These are phyloP conservation scores for Straminergon stramineum DNA, from an alignment of 225 moss, liverwort and hornwort species.

Conservation along the genomic window DNA sequence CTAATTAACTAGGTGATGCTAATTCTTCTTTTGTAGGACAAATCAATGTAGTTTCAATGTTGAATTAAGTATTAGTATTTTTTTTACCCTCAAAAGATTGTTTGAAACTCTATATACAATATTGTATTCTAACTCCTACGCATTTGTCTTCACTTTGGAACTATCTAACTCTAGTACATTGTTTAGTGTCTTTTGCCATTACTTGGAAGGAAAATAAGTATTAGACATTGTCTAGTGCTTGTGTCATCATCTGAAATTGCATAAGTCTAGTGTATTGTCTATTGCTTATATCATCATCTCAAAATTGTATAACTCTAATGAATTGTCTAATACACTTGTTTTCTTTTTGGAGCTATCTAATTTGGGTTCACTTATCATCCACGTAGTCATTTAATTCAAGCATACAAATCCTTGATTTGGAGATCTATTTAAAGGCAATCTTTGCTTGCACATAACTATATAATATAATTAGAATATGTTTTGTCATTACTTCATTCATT, in stretches of 20 bases:
- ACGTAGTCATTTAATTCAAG: no score
- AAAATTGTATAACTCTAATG: no score
- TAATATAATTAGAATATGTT: background rate
- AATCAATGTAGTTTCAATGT: background rate
- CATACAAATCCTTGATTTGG: no score
- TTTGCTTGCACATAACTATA: accelerated
- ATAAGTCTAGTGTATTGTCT: no score
- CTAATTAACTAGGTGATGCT: background rate
- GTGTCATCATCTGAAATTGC: background rate
- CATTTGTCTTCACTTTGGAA: background rate
- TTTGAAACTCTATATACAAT: background rate
- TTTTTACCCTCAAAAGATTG: background rate
- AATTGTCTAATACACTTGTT: no score
- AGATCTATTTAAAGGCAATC: background rate
- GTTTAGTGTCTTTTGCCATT: background rate
- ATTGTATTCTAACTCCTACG: background rate
- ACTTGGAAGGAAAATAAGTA: background rate
- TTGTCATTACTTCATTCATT: background rate
- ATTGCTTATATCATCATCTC: no score
- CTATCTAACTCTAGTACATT: background rate
- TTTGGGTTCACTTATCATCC: no score
- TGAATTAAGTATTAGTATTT: background rate
- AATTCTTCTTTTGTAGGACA: background rate
- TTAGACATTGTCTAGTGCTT: background rate
- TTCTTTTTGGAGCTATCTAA: no score